phyloP scores from a whole-genome alignment of 202 grass and related monocot genomes.

The Dendrocalamus latiflorus region DNA sequence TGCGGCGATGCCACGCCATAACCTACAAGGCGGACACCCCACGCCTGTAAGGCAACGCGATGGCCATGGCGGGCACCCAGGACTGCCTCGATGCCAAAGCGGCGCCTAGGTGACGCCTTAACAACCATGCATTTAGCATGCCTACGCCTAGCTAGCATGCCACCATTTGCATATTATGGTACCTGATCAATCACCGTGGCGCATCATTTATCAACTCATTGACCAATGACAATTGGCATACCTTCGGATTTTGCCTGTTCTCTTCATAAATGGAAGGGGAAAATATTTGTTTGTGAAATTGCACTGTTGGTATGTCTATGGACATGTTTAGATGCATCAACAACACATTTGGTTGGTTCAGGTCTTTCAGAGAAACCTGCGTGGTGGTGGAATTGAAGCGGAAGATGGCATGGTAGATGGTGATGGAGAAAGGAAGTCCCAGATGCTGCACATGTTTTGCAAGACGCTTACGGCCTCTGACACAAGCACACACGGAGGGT shows the following conservation, averaged over 20 bases:
- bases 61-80: no score
- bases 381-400: constrained; percentile 34
- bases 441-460: constrained; percentile 93
- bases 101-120: no score
- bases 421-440: constrained; percentile 42
- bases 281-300: background rate
- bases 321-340: background rate
- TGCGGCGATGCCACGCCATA: no score
- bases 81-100: no score
- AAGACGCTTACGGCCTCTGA: constrained; percentile 94
- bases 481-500: constrained; percentile 90
- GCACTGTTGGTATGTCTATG: background rate
- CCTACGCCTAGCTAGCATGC: background rate
- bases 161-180: background rate
- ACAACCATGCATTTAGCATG: background rate
- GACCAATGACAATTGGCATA: background rate
- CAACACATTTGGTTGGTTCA: constrained; percentile 6
- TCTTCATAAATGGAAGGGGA: background rate
- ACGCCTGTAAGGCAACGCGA: no score
- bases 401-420: constrained; percentile 50
- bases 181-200: background rate
- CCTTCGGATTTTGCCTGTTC: background rate
- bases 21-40: no score
- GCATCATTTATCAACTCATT: background rate
- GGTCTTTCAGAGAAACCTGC: constrained; percentile 47